Conservation (phyloP, 2,329 filamentous ascomycete species). For the Verticillium tricorpus region DNA sequence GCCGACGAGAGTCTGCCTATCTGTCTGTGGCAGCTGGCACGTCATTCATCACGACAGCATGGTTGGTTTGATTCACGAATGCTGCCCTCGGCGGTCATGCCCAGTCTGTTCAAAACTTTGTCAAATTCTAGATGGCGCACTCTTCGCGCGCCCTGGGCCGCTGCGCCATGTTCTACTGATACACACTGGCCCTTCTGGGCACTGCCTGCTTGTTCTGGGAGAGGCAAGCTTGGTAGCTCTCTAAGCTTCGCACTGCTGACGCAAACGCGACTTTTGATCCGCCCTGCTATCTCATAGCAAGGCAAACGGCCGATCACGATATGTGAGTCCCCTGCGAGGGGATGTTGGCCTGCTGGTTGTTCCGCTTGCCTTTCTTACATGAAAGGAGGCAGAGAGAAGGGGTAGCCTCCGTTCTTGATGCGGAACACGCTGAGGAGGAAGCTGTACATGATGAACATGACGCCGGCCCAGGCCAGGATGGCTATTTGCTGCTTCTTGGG, state of each 20-base stretch:
- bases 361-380: slow-evolving; percentile 34
- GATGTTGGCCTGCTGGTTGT: neutral
- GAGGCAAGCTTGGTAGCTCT: neutral
- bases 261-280: neutral
- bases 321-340: neutral
- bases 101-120: neutral
- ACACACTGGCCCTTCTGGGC: neutral
- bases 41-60: no score
- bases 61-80: no score
- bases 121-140: neutral
- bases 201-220: neutral
- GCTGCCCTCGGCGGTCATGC: no score
- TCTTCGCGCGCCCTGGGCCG: neutral
- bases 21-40: no score
- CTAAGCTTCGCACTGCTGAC: neutral
- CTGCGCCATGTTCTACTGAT: neutral
- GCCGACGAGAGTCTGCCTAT: no score
- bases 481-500: slow-evolving; percentile 73
- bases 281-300: neutral
- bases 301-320: neutral
- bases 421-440: slow-evolving; percentile 92
- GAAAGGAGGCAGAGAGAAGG: slow-evolving; percentile 91
- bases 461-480: slow-evolving; percentile 71
- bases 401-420: slow-evolving; percentile 91
- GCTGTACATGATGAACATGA: slow-evolving; percentile 83